Evolutionary conservation across 371 early-diverging fungal species (phyloP).

Genomic region (Mucor saturninus): DNA sequence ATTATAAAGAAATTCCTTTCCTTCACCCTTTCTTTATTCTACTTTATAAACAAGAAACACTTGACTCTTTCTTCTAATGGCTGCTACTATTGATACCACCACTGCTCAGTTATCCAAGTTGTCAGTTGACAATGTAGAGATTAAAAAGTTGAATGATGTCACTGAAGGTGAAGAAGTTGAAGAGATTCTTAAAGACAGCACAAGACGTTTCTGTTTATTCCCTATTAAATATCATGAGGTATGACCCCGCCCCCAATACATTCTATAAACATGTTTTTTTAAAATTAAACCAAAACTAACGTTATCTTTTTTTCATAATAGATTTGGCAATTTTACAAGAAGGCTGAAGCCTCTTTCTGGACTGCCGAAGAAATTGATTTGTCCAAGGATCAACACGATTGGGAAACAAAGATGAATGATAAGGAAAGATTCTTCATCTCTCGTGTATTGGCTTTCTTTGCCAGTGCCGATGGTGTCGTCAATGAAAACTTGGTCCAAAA

Average conservation of each 20-base stretch:
- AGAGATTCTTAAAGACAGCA: constrained; percentile 67
- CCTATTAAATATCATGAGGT: constrained; percentile 96
- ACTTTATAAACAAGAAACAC: background rate
- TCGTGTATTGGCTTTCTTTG: constrained; percentile 99
- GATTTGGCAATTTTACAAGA: constrained; percentile 99
- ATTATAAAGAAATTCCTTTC: background rate
- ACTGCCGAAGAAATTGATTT: constrained; percentile 99
- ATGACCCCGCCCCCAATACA: background rate
- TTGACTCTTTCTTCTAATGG: background rate
- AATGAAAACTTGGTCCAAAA: constrained; percentile 98
- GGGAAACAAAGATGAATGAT: constrained; percentile 90
- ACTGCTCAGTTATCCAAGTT: constrained; percentile 17
- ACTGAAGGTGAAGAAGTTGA: constrained; percentile 38
- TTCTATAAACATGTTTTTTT: background rate
- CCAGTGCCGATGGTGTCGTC: constrained; percentile 99
- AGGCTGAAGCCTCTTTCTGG: constrained; percentile 99
- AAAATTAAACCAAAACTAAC: background rate
- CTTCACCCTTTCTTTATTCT: background rate
- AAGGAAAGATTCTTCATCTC: constrained; percentile 98
- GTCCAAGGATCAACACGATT: constrained; percentile 93
- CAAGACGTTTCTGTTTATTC: constrained; percentile 92
- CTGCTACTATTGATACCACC: constrained; percentile 12
- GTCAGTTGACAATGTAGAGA: constrained; percentile 15
- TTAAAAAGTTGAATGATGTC: constrained; percentile 15
- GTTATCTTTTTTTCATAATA: constrained; percentile 19